phyloP scores from a whole-genome alignment of 352 stramenopile genomes.

The Globisporangium rhizosaccharum region DNA sequence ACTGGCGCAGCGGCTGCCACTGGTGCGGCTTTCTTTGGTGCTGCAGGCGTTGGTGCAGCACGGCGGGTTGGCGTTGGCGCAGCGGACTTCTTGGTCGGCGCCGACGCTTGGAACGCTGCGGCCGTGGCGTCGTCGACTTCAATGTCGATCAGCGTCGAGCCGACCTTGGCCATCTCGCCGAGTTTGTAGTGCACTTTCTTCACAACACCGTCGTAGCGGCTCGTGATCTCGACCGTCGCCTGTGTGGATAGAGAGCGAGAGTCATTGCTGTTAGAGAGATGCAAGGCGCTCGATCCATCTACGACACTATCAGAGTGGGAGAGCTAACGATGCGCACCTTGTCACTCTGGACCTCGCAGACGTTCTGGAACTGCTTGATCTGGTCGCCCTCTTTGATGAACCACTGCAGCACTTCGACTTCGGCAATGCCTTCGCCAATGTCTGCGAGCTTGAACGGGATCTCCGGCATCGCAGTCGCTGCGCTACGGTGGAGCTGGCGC shows the following conservation, averaged over 20 bases:
- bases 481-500: conserved; percentile 41
- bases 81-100: conserved; percentile 9
- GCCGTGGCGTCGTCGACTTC: conserved; percentile 75
- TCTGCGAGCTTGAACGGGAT: conserved; percentile 92
- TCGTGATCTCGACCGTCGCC: conserved; percentile 97
- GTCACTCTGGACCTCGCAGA: conserved; percentile 97
- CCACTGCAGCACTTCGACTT: conserved; percentile 98
- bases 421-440: conserved; percentile 98
- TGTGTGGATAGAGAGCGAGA: conserved; percentile 2
- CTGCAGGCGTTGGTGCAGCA: conserved; percentile 11
- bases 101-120: conserved; percentile 27
- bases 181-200: conserved; percentile 89
- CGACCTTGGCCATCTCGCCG: conserved; percentile 96
- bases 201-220: conserved; percentile 94
- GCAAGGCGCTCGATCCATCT: background rate
- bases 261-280: no score
- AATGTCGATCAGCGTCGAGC: conserved; percentile 91
- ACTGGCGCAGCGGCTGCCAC: background rate
- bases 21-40: conserved; percentile 1
- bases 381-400: conserved; percentile 91
- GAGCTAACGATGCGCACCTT: conserved; percentile 56
- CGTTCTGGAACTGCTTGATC: conserved; percentile 95
- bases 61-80: conserved; percentile 11
- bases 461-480: conserved; percentile 43
- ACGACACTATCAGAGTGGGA: background rate